These are phyloP conservation scores for Hypsizygus marmoreus DNA, from an alignment of 768 basidiomycete species.

Conservation along the genomic window DNA sequence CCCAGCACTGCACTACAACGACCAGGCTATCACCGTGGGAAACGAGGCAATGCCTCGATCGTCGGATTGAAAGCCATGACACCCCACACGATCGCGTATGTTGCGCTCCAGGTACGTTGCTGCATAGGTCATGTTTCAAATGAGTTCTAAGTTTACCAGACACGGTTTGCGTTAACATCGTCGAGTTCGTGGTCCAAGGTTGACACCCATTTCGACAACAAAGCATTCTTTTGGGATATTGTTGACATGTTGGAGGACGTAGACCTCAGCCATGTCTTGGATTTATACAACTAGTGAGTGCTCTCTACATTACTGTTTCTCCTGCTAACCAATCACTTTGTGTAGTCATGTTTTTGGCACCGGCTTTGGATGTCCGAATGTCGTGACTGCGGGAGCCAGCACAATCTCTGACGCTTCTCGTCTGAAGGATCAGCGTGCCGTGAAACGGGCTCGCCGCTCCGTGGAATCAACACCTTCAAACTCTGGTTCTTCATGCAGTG, in stretches of 20 bases:
- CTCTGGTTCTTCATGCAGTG: too few relatives aligned
- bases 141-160: constrained; percentile 3
- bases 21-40: constrained; percentile 13
- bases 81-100: constrained; percentile 18
- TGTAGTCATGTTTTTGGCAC: constrained; percentile 2
- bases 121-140: not conserved
- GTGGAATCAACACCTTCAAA: too few relatives aligned
- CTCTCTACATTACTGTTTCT: not conserved
- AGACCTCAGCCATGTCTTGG: constrained; percentile 2
- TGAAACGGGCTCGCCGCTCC: constrained; percentile 3
- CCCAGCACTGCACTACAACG: constrained; percentile 15
- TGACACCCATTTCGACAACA: constrained; percentile 11
- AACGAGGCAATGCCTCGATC: constrained; percentile 17
- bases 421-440: constrained; percentile 4
- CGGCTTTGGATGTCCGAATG: not conserved
- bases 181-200: constrained; percentile 4
- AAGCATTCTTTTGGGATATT: constrained; percentile 12
- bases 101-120: constrained; percentile 19
- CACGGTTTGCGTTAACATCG: constrained; percentile 9
- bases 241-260: constrained; percentile 7
- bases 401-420: not conserved
- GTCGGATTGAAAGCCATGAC: constrained; percentile 12
- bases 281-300: constrained; percentile 11
- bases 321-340: not conserved
- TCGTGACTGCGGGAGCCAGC: not conserved